Conservation (phyloP, 306 rosid genomes). For the Acmispon strigosus region DNA sequence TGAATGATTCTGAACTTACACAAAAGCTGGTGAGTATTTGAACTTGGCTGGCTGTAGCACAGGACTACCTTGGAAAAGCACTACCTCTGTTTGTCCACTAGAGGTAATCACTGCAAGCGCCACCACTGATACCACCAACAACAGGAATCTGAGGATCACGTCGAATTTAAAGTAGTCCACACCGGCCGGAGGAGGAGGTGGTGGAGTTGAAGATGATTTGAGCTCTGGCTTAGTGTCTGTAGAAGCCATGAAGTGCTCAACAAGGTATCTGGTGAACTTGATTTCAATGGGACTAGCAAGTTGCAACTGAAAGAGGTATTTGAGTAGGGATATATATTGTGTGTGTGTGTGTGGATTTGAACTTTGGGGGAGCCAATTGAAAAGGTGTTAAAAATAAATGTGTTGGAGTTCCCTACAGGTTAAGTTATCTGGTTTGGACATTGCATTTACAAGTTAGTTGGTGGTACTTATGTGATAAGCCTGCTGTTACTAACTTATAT, state of each 20-base stretch:
- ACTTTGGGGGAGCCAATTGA: neutral
- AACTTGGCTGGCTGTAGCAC: conserved; percentile 39
- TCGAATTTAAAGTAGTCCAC: conserved; percentile 27
- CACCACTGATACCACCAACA: conserved; percentile 48
- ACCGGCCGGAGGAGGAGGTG: neutral
- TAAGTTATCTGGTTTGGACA: conserved; percentile 9
- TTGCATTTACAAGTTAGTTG: neutral
- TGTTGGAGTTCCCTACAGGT: conserved; percentile 47
- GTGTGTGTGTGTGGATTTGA: neutral
- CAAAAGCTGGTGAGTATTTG: conserved; percentile 55
- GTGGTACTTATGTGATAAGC: neutral
- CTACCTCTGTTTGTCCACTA: conserved; percentile 39
- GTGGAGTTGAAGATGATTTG: conserved; percentile 5
- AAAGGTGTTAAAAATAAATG: neutral
- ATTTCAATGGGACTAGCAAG: neutral
- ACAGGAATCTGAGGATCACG: conserved; percentile 39
- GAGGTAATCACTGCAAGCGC: conserved; percentile 48
- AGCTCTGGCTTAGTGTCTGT: conserved; percentile 28
- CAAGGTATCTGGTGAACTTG: conserved; percentile 7
- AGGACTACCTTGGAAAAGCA: neutral
- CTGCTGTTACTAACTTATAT: neutral
- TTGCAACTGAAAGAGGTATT: too few relatives aligned
- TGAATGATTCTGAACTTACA: conserved; percentile 36
- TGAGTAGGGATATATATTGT: neutral
- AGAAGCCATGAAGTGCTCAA: conserved; percentile 41